Base-by-base conservation (phyloP, 805 yeast species). In the Metschnikowia arizonensis region DNA sequence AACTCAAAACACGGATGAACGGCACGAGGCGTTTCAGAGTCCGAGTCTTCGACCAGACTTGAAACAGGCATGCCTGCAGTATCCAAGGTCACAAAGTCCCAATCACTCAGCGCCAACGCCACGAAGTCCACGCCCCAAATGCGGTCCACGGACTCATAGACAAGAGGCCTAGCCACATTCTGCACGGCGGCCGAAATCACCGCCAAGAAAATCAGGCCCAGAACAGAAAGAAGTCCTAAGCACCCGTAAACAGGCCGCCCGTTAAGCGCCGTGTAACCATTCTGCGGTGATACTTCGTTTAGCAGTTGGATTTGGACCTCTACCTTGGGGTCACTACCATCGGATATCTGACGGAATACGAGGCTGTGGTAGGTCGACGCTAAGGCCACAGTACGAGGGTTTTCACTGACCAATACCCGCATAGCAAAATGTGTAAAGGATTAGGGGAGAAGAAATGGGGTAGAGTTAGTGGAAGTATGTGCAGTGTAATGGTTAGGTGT, bases 51-150 rank as follows among this genome's bases (percentile, higher is more conserved):
- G 4, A 55, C 50, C 7, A 47, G 19, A 1, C 42, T 35, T 6
- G 47, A 64, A 2, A 77, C 62, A 0, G 91, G 85, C 56, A 72
- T 77, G 0, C 95, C 95, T 53, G 78, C 78, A 9, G 79, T 59
- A 54, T 86, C 91, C 24, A 85, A 62, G 19, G 79, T 85, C 17
- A 79, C 69, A 52, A 77, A 85, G 65, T 93, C 98, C 96, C 96
- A 91, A 23, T 79, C 77, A 33, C 78, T 68, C 33, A 74, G 74
- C 21, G 82, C 79, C 45, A 93, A 65, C 47, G 95, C 85, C 53
- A 85, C 77, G 61, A 93, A 93, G 54, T 90, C 97, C 29, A 91
- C 96, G n/a, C 81, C 80, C 58, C 74, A 77, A 39, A 93, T 90
- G 55, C 82, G 81, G 59, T 86, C 82, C 23, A 91, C 86, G 1